Evolutionary conservation across 768 basidiomycete species (phyloP).

Genomic region (Lepiota brunneoincarnata): DNA sequence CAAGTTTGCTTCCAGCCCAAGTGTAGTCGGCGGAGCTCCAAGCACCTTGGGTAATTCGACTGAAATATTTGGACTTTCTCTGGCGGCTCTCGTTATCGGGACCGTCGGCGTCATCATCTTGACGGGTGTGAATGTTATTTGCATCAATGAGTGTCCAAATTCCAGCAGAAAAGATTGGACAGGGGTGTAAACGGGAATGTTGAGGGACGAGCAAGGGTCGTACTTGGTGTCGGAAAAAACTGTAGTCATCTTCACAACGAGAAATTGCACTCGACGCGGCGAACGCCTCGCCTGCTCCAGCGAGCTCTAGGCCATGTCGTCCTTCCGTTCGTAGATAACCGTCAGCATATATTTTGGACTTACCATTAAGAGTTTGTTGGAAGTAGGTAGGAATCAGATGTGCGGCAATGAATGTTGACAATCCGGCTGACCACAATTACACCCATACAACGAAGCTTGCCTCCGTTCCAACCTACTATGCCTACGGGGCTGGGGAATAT

Average conservation of each 20-base stretch:
- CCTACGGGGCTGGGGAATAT: slow-evolving; percentile 23
- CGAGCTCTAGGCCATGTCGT: no score
- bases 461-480: slow-evolving; percentile 30
- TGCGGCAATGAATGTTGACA: background rate
- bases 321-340: no score
- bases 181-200: background rate
- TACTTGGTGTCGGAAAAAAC: slow-evolving; percentile 29
- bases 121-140: no score
- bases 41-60: slow-evolving; percentile 20
- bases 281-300: slow-evolving; percentile 28
- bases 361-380: background rate
- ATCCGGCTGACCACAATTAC: slow-evolving; percentile 27
- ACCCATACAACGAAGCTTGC: slow-evolving; percentile 31
- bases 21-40: slow-evolving; percentile 24
- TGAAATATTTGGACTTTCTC: slow-evolving; percentile 21
- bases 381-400: no score
- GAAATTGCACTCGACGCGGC: slow-evolving; percentile 28
- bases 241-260: slow-evolving; percentile 30
- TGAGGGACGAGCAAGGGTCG: background rate
- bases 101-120: no score
- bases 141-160: slow-evolving; percentile 26
- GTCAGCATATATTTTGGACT: background rate
- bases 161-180: slow-evolving; percentile 17
- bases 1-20: slow-evolving; percentile 25
- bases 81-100: no score